Evolutionary conservation across 129 eudicot genomes (phyloP).

Genomic region (Escallonia rubra): DNA sequence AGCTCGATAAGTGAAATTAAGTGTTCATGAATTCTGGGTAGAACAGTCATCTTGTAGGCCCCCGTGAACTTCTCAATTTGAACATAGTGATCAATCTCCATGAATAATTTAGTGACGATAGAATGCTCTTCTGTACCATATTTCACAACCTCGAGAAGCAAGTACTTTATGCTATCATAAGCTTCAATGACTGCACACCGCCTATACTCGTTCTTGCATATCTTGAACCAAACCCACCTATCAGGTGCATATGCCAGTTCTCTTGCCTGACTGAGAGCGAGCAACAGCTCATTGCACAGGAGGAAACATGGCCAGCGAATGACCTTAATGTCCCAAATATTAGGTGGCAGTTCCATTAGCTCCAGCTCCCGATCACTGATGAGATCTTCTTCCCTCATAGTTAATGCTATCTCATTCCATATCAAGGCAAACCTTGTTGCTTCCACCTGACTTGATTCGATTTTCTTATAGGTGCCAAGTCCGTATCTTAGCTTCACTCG

Average conservation of each 20-base stretch:
- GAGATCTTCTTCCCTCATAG: conserved; percentile 85
- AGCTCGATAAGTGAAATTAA: conserved; percentile 50
- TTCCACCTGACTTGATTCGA: conserved; percentile 78
- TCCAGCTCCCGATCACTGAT: conserved; percentile 71
- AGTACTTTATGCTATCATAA: conserved; percentile 64
- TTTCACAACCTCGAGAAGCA: conserved; percentile 57
- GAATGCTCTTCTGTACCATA: conserved; percentile 57
- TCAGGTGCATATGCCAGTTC: conserved; percentile 59
- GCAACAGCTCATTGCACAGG: conserved; percentile 76
- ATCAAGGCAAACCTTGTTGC: conserved; percentile 79
- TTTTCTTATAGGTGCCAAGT: conserved; percentile 72
- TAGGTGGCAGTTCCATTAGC: conserved; percentile 68
- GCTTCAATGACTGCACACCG: conserved; percentile 87
- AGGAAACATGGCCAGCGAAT: conserved; percentile 92
- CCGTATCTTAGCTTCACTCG: conserved; percentile 84
- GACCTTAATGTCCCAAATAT: conserved; percentile 84
- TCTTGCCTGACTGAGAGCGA: conserved; percentile 64
- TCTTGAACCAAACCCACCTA: conserved; percentile 71
- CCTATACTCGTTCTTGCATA: conserved; percentile 80
- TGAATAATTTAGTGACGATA: conserved; percentile 51
- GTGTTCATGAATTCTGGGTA: conserved; percentile 47
- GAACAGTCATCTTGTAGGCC: conserved; percentile 37
- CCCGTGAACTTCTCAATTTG: conserved; percentile 49
- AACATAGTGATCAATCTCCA: conserved; percentile 44
- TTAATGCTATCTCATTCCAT: conserved; percentile 78